Conservation (phyloP, 208 protist species). For the Wallacemonas sp. region DNA sequence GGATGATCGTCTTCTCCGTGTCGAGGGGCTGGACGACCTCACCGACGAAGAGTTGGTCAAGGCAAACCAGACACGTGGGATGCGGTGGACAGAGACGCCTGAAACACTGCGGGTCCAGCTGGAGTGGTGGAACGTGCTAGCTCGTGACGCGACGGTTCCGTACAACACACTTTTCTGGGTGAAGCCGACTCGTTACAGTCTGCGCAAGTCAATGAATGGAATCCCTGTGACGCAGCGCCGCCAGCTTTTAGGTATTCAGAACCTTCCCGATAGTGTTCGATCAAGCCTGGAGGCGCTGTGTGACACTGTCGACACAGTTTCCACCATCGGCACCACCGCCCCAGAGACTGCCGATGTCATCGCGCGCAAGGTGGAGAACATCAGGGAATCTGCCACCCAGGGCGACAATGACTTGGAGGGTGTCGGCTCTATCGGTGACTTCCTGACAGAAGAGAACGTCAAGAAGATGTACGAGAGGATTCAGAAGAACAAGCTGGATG, state of each 20-base stretch:
- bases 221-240: constrained; percentile 80
- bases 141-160: constrained; percentile 73
- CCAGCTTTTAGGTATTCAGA: constrained; percentile 87
- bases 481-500: constrained; percentile 69
- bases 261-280: constrained; percentile 78
- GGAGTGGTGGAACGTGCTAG: constrained; percentile 84
- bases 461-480: constrained; percentile 80
- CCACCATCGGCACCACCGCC: constrained; percentile 51
- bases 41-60: constrained; percentile 81
- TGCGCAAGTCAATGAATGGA: constrained; percentile 83
- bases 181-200: constrained; percentile 83
- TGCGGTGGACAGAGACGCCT: constrained; percentile 84
- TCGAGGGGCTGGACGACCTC: constrained; percentile 81
- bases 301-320: constrained; percentile 73
- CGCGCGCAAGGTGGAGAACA: constrained; percentile 73
- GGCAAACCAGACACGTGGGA: constrained; percentile 82
- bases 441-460: constrained; percentile 81
- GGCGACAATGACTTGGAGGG: constrained; percentile 73
- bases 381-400: constrained; percentile 77
- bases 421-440: constrained; percentile 66
- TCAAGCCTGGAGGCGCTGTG: constrained; percentile 83
- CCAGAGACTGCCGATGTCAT: constrained; percentile 66
- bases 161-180: constrained; percentile 92
- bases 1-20: constrained; percentile 79
- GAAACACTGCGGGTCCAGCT: constrained; percentile 86